Conservation (phyloP, 2,329 filamentous ascomycete genomes). For the Dactylellina haptotyla region DNA sequence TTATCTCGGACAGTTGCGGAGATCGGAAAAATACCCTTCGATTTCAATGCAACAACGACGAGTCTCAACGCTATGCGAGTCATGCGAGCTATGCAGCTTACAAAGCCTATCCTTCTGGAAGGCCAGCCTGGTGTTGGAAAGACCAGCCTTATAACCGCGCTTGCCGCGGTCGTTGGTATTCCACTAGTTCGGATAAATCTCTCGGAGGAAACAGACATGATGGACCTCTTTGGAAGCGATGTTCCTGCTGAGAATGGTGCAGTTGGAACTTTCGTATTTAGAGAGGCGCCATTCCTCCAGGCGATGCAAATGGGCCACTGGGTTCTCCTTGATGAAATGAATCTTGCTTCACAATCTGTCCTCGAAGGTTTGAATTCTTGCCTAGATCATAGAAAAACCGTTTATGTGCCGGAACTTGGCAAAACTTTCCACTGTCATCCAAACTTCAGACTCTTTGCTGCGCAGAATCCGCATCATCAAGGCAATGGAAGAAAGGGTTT, state of each 20-base stretch:
- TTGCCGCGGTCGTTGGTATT: constrained; percentile 81
- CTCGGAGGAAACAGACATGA: constrained; percentile 96
- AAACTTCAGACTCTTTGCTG: constrained; percentile 92
- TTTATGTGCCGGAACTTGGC: constrained; percentile 93
- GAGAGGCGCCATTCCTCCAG: constrained; percentile 91
- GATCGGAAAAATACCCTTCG: constrained; percentile 71
- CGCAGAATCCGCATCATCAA: constrained; percentile 97
- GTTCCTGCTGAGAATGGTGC: constrained; percentile 92
- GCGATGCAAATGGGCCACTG: constrained; percentile 97
- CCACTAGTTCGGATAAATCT: constrained; percentile 93
- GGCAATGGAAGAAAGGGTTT: constrained; percentile 94
- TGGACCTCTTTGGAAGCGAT: constrained; percentile 97
- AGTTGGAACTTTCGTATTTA: constrained; percentile 91
- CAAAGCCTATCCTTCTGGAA: constrained; percentile 92
- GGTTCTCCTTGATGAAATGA: constrained; percentile 99
- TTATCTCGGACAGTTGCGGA: constrained; percentile 68
- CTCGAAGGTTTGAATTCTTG: constrained; percentile 96
- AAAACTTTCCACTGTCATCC: constrained; percentile 91
- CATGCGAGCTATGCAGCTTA: constrained; percentile 84
- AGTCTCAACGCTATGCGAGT: constrained; percentile 90
- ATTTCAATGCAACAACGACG: constrained; percentile 89
- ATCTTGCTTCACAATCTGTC: constrained; percentile 94
- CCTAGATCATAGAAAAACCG: constrained; percentile 92
- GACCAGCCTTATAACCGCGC: constrained; percentile 87
- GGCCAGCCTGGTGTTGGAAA: constrained; percentile 98